These are phyloP conservation scores for Papiliotrema nemorosa DNA, from an alignment of 1,284 basidiomycete species.

Conservation along the genomic window DNA sequence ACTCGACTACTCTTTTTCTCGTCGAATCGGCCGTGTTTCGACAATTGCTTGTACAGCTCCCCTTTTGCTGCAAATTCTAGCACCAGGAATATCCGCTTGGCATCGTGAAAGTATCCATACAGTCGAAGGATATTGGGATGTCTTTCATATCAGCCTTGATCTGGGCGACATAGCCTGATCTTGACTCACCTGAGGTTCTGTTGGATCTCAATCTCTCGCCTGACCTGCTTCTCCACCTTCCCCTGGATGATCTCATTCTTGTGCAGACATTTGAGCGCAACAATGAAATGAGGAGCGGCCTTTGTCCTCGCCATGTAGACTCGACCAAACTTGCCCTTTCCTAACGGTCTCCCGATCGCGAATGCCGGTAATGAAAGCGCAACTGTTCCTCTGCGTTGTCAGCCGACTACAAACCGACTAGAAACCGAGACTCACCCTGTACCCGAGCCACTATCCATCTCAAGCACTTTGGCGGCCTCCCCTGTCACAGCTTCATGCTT, in stretches of 20 bases:
- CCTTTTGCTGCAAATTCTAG: conserved; percentile 94
- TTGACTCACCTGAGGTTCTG: conserved; percentile 68
- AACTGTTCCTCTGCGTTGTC: conserved; percentile 50
- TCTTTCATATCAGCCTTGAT: conserved; percentile 45
- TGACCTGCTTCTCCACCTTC: conserved; percentile 90
- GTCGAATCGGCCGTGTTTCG: conserved; percentile 77
- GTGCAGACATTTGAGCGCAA: conserved; percentile 95
- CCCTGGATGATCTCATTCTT: conserved; percentile 90
- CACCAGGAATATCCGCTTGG: conserved; percentile 97
- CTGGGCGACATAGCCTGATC: background rate
- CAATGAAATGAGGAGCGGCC: conserved; percentile 78
- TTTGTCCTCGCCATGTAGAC: conserved; percentile 99
- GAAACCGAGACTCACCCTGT: conserved; percentile 54
- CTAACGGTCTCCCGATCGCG: conserved; percentile 91
- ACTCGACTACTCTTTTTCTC: conserved; percentile 73
- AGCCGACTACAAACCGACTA: conserved; percentile 1
- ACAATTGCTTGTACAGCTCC: conserved; percentile 92
- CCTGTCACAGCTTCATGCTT: conserved; percentile 55
- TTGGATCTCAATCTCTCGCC: conserved; percentile 98
- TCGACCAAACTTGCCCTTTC: conserved; percentile 97
- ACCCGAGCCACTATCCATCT: conserved; percentile 66
- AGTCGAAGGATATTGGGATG: conserved; percentile 93
- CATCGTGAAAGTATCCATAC: conserved; percentile 96
- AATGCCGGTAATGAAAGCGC: conserved; percentile 66
- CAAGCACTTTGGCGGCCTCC: conserved; percentile 69